phyloP scores from a whole-genome alignment of 75 land plant species.

The Picea glauca region DNA sequence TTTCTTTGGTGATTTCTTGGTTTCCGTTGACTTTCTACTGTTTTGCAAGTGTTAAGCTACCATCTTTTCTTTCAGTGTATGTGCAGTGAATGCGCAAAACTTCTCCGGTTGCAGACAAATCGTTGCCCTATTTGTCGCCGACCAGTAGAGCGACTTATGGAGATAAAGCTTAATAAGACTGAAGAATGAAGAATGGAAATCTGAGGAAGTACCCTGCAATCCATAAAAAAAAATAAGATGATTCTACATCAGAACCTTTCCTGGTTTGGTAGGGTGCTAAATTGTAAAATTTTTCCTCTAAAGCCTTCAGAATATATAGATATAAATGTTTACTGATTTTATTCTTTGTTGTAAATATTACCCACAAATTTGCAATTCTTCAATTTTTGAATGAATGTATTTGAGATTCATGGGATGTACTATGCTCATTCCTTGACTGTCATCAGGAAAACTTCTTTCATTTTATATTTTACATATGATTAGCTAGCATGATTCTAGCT shows the following conservation, averaged over 20 bases:
- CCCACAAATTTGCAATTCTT: background rate
- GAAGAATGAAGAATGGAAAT: constrained; percentile 10
- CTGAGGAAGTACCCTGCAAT: background rate
- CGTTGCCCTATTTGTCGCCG: constrained; percentile 78
- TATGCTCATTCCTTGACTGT: background rate
- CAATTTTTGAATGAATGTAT: background rate
- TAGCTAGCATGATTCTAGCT: background rate
- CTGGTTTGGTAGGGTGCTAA: background rate
- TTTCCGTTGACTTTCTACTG: constrained; percentile 20
- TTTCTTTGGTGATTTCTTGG: constrained; percentile 15
- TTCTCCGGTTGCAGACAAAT: constrained; percentile 69
- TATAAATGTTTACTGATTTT: background rate
- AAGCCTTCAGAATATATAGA: background rate
- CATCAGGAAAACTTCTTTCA: background rate
- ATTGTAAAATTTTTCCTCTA: constrained; percentile 3
- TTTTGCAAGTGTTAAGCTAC: constrained; percentile 13
- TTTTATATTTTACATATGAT: background rate
- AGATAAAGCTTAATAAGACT: constrained; percentile 67
- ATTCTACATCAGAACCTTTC: background rate
- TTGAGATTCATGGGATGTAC: background rate
- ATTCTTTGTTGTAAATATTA: constrained; percentile 11
- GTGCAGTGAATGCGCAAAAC: constrained; percentile 87
- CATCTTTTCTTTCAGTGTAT: constrained; percentile 55
- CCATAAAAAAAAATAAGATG: background rate
- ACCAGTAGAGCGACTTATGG: constrained; percentile 71